Conservation (phyloP, 257 asterid species). For the Solanum commersonii region DNA sequence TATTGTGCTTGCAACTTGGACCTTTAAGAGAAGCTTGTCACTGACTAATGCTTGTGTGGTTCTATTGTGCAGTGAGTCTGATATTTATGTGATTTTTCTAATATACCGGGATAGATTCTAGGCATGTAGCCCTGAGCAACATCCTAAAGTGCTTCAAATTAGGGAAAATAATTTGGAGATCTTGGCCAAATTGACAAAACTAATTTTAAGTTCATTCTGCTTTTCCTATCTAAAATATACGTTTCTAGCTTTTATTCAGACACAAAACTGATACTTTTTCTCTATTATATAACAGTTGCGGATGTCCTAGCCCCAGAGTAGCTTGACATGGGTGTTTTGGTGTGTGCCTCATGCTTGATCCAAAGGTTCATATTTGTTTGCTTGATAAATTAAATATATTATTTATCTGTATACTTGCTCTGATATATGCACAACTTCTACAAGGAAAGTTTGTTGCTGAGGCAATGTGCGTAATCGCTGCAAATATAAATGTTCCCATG, state of each 20-base stretch:
- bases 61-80: background rate
- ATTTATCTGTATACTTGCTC: constrained; percentile 15
- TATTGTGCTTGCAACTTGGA: background rate
- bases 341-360: constrained; percentile 89
- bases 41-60: background rate
- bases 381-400: background rate
- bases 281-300: background rate
- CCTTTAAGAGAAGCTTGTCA: background rate
- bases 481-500: constrained; percentile 80
- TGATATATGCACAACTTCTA: constrained; percentile 29
- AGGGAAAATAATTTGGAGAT: constrained; percentile 87
- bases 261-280: constrained; percentile 9
- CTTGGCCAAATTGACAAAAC: constrained; percentile 74
- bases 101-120: constrained; percentile 68
- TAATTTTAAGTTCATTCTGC: constrained; percentile 67
- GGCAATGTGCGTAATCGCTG: constrained; percentile 89
- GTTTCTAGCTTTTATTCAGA: background rate
- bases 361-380: constrained; percentile 51
- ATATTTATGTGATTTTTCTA: constrained; percentile 11
- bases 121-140: constrained; percentile 84
- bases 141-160: constrained; percentile 90
- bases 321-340: constrained; percentile 99
- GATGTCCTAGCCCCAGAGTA: constrained; percentile 60
- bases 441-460: constrained; percentile 94
- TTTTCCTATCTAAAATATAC: background rate